Conservation (phyloP, 2,329 filamentous ascomycete species). For the Aschersonia sp. region DNA sequence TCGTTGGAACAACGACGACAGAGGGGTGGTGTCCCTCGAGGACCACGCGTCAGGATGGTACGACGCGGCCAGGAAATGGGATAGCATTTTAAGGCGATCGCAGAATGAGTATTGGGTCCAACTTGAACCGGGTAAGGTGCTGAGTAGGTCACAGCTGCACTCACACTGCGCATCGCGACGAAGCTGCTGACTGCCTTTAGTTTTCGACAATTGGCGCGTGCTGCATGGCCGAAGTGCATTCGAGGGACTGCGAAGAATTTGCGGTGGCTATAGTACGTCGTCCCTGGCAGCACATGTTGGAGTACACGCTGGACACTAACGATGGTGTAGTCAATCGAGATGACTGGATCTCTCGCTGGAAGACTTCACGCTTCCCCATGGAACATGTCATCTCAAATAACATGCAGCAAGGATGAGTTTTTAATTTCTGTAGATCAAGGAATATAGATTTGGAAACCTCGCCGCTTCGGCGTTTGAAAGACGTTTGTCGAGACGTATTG, state of each 20-base stretch:
- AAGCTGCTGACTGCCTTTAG: slow-evolving; percentile 22
- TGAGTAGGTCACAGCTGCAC: slow-evolving; percentile 41
- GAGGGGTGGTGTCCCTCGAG: slow-evolving; percentile 51
- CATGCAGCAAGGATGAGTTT: slow-evolving; percentile 7
- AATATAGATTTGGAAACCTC: too few species aligned
- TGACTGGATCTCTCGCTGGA: slow-evolving; percentile 65
- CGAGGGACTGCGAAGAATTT: slow-evolving; percentile 72
- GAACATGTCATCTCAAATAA: slow-evolving; percentile 26
- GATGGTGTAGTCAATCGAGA: slow-evolving; percentile 52
- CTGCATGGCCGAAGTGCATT: slow-evolving; percentile 78
- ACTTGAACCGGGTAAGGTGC: slow-evolving; percentile 59
- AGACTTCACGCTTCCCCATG: slow-evolving; percentile 51
- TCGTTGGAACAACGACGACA: slow-evolving; percentile 88
- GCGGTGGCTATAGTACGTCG: slow-evolving; percentile 74
- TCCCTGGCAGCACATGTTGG: not conserved
- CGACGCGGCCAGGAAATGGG: slow-evolving; percentile 59
- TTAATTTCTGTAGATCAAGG: too few species aligned
- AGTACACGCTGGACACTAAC: not conserved
- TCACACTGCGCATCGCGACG: not conserved
- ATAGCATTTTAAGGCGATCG: slow-evolving; percentile 49
- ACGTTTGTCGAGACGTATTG: too few species aligned
- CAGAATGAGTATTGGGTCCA: slow-evolving; percentile 68
- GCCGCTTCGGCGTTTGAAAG: too few species aligned
- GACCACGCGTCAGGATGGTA: slow-evolving; percentile 55
- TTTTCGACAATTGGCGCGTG: slow-evolving; percentile 95